A percentile compares a stretch with the other conserved stretches of the same genome.
phyloP scores from a whole-genome alignment of 75 land plant genomes.

The Gnetum montanum region DNA sequence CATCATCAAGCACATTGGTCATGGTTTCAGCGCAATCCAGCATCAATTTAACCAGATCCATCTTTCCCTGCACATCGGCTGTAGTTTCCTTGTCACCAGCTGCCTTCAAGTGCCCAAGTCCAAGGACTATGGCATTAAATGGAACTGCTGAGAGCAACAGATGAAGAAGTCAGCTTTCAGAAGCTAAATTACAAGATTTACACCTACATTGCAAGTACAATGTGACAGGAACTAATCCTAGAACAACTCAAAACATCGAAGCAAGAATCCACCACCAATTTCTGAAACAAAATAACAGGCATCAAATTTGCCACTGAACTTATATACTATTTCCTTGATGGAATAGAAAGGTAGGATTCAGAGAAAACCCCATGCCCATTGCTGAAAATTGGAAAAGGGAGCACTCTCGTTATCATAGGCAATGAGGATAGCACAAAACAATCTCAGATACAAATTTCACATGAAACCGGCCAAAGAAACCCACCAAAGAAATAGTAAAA shows the following conservation, averaged over 20 bases:
- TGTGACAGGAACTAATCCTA: background rate
- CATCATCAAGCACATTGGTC: constrained; percentile 46
- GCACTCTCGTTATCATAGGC: too few species aligned
- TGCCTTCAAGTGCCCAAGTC: constrained; percentile 28
- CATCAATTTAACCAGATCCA: constrained; percentile 36
- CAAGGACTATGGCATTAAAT: constrained; percentile 40
- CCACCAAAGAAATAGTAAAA: too few species aligned
- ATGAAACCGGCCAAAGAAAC: too few species aligned
- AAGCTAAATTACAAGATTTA: background rate
- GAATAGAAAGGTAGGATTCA: too few species aligned
- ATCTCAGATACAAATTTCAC: too few species aligned
- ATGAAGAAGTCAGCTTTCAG: background rate
- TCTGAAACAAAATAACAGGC: background rate
- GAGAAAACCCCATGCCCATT: too few species aligned
- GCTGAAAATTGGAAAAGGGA: too few species aligned
- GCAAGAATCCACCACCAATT: background rate
- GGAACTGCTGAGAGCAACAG: constrained; percentile 20
- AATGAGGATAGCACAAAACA: too few species aligned
- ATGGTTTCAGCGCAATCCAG: constrained; percentile 42
- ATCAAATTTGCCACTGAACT: too few species aligned
- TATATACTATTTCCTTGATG: too few species aligned
- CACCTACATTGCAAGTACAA: too few species aligned
- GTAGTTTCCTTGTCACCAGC: constrained; percentile 7
- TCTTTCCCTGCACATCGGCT: constrained; percentile 16
- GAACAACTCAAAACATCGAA: background rate